Conservation (phyloP, 1,139 yeast genomes). For the Candida sanyaensis region DNA sequence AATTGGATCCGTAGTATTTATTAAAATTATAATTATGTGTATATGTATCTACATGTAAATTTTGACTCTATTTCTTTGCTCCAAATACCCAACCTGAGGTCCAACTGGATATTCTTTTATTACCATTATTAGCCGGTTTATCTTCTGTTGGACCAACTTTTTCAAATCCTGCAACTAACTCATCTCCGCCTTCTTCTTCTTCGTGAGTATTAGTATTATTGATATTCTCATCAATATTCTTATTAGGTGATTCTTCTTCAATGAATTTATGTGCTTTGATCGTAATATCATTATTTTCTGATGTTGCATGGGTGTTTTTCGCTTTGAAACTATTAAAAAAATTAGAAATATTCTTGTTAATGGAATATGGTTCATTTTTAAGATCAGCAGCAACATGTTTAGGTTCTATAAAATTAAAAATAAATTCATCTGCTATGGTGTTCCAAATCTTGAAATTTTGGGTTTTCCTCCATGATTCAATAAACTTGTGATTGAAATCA, state of each 20-base stretch:
- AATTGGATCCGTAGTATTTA: background rate
- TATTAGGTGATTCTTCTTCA: constrained; percentile 9
- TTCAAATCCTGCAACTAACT: constrained; percentile 14
- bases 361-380: constrained; percentile 15
- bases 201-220: constrained; percentile 13
- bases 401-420: constrained; percentile 86
- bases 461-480: constrained; percentile 65
- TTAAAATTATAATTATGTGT: background rate
- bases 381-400: constrained; percentile 53
- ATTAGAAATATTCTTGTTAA: constrained; percentile 21
- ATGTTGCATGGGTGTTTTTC: constrained; percentile 6
- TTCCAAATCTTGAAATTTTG: constrained; percentile 73
- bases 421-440: constrained; percentile 76
- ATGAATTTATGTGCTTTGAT: constrained; percentile 21
- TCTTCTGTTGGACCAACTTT: constrained; percentile 9
- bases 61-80: constrained; percentile 12
- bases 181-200: constrained; percentile 8
- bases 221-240: constrained; percentile 10
- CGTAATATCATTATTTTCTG: constrained; percentile 3
- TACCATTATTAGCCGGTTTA: background rate
- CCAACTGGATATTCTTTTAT: constrained; percentile 12
- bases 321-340: constrained; percentile 30
- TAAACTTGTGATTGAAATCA: constrained; percentile 56
- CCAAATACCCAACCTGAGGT: constrained; percentile 20
- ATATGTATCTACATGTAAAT: background rate